Base-by-base conservation (phyloP, 148 eudicot genomes). In the Amaranthus palmeri region DNA sequence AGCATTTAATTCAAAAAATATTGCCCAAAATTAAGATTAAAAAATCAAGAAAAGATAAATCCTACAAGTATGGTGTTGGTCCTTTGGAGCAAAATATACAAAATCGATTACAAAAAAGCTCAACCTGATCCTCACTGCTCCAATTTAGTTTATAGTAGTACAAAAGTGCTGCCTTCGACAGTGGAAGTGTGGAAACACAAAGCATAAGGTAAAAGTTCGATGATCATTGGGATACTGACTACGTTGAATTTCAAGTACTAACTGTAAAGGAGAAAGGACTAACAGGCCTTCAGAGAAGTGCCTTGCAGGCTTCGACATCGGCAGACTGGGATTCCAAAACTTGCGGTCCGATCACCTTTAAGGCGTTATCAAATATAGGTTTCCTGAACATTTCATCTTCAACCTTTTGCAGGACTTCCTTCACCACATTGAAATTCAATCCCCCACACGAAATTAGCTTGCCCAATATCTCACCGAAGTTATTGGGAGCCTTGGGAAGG, bases 401-500 rank as follows among this genome's bases (percentile, higher is more conserved):
- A 60, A 91, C 75, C 73, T 84, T 88, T 78, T 78, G 78, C 65
- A 91, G 69, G 51, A 83, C 82, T 51, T 91, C 96, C 72, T 70
- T 81, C 13, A 88, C 86, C 57, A 81, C 78, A 77, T 71, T 81
- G 62, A 93, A 93, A 76, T 82, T 79, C 76, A 89, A 66, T 15
- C 67, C 84, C 48, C 88, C 90, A 4, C 81, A 79, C 83, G 88
- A 76, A 54, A 91, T 69, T 45, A 91, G 79, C 25, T 72, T 77
- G 58, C 92, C 97, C 62, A 89, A 61, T 56, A 93, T 81, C 85
- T 87, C 97, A 13, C 98, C 98, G 57, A 91, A 93, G 75, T 79
- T 83, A 12, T 78, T 82, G 4, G 98, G 98, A 17, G 98, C 97
- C 83, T 85, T 93, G 8, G 98, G 98, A 13, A 91, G 81, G 80